These are phyloP conservation scores for Tetrahymena elliotti DNA, from an alignment of 73 alveolate species.

Conservation along the genomic window DNA sequence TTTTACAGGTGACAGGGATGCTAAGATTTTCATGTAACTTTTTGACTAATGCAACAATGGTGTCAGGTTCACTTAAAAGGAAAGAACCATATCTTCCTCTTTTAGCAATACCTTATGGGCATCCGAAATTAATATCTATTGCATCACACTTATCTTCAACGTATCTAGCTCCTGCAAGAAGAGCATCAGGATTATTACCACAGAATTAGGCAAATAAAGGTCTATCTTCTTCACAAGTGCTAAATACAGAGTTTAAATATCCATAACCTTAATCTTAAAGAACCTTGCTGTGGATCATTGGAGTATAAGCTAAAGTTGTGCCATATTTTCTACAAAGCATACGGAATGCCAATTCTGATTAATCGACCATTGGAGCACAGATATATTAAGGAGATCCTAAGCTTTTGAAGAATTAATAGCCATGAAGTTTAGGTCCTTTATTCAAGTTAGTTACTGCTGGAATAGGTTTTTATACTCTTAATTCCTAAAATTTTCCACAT, in stretches of 20 bases:
- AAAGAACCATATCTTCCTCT: slow-evolving; percentile 95
- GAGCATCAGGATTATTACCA: slow-evolving; percentile 93
- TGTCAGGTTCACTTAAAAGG: slow-evolving; percentile 85
- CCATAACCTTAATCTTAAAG: slow-evolving; percentile 58
- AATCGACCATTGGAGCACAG: slow-evolving; percentile 97
- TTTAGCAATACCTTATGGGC: slow-evolving; percentile 96
- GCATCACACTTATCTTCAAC: slow-evolving; percentile 90
- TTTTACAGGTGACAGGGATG: slow-evolving; percentile 81
- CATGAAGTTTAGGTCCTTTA: slow-evolving; percentile 18
- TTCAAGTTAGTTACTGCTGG: not conserved
- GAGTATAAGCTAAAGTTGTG: slow-evolving; percentile 86
- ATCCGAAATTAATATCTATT: slow-evolving; percentile 92
- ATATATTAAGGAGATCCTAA: slow-evolving; percentile 91
- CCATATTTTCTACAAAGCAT: slow-evolving; percentile 88
- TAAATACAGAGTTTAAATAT: slow-evolving; percentile 60
- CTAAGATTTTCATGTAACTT: slow-evolving; percentile 60
- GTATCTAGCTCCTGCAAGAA: slow-evolving; percentile 76
- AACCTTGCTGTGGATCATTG: slow-evolving; percentile 79
- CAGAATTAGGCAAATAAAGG: slow-evolving; percentile 94
- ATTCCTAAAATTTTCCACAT: not conserved
- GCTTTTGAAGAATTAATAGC: slow-evolving; percentile 70
- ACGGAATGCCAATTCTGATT: slow-evolving; percentile 88
- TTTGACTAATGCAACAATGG: slow-evolving; percentile 53
- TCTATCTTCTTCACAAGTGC: slow-evolving; percentile 75
- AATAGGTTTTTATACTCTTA: not conserved